Conservation (phyloP, 257 asterid genomes). For the Misopates orontium region DNA sequence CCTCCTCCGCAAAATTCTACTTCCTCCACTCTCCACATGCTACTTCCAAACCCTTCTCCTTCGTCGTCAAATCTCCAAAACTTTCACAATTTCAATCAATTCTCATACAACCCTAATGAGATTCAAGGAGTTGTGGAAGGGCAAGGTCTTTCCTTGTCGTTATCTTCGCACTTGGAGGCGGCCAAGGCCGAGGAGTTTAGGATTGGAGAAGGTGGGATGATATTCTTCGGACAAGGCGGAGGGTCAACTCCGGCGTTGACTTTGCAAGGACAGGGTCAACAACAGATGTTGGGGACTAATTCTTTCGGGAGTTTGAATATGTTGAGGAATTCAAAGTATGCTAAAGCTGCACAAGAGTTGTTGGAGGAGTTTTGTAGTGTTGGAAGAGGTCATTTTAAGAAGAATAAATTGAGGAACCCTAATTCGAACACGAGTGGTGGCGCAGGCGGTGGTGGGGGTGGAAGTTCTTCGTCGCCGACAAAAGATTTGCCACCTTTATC, state of each 20-base stretch:
- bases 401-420: slow-evolving; percentile 38
- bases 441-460: slow-evolving; percentile 32
- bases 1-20: slow-evolving; percentile 32
- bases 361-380: slow-evolving; percentile 92
- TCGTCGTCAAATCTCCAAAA: slow-evolving; percentile 37
- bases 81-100: slow-evolving; percentile 42
- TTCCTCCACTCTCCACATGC: slow-evolving; percentile 74
- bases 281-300: too few relatives aligned
- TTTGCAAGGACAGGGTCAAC: too few relatives aligned
- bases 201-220: slow-evolving; percentile 65
- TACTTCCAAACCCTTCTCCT: slow-evolving; percentile 60
- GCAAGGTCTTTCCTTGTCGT: slow-evolving; percentile 78
- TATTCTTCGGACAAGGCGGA: slow-evolving; percentile 56
- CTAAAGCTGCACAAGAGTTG: slow-evolving; percentile 79
- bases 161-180: slow-evolving; percentile 75
- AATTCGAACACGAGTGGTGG: slow-evolving; percentile 27
- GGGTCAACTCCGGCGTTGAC: slow-evolving; percentile 16
- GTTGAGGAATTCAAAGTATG: slow-evolving; percentile 66
- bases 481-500: slow-evolving; percentile 65
- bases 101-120: slow-evolving; percentile 60
- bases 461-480: slow-evolving; percentile 43
- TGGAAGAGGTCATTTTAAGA: slow-evolving; percentile 74
- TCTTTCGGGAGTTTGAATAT: slow-evolving; percentile 12
- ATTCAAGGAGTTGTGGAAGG: slow-evolving; percentile 61
- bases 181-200: slow-evolving; percentile 76